Conservation (phyloP, 1,284 basidiomycete species). For the Vanrija sp. region DNA sequence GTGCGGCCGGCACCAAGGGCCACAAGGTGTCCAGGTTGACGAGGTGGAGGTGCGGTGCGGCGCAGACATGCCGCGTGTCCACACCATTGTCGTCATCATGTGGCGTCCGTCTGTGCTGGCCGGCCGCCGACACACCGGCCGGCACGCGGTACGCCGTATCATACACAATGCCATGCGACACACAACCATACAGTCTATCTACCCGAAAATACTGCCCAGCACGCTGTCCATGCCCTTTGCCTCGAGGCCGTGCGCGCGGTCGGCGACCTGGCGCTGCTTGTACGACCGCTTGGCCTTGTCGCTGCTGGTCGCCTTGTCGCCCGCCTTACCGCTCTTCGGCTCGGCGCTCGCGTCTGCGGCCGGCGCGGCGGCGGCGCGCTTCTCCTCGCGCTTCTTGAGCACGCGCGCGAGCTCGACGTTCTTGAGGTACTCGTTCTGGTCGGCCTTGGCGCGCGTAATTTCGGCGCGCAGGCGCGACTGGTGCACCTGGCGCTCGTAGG, state of each 20-base stretch:
- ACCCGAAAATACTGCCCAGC: conserved; percentile 44
- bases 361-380: conserved; percentile 51
- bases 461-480: conserved; percentile 83
- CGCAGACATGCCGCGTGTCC: no score
- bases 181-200: not conserved
- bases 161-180: not conserved
- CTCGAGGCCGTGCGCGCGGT: conserved; percentile 29
- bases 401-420: conserved; percentile 95
- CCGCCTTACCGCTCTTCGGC: conserved; percentile 2
- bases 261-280: conserved; percentile 37
- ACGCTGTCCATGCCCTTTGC: conserved; percentile 43
- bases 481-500: conserved; percentile 88
- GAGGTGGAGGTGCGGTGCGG: no score
- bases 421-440: conserved; percentile 88
- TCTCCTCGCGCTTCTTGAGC: conserved; percentile 76
- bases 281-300: conserved; percentile 20
- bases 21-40: no score
- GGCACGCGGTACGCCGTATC: not conserved
- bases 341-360: conserved; percentile 5
- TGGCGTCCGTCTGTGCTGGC: no score
- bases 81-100: no score
- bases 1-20: no score
- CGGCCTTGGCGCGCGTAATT: conserved; percentile 77
- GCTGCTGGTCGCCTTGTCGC: not conserved
- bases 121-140: no score